These are phyloP conservation scores for Euphorbia lathyris DNA, from an alignment of 345 rosid genomes.

Conservation along the genomic window DNA sequence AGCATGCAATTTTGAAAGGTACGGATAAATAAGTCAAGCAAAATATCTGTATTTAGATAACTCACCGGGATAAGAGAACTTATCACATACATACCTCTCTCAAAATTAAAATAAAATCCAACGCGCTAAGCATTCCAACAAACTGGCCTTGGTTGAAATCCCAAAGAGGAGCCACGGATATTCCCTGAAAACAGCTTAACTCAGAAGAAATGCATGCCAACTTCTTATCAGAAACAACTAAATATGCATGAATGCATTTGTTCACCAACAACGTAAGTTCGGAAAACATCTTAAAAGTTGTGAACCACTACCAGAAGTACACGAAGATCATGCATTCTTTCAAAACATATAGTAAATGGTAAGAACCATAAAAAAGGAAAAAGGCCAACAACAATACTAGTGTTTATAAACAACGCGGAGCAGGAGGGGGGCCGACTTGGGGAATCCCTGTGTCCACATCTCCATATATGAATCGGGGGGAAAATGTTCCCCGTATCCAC, in stretches of 20 bases:
- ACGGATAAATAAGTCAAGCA: not conserved
- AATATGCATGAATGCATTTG: constrained; percentile 15
- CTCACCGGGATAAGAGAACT: constrained; percentile 3
- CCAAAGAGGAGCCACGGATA: constrained; percentile 37
- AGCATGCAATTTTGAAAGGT: not conserved
- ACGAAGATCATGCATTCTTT: not conserved
- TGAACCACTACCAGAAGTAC: not conserved
- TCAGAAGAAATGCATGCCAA: constrained; percentile 31
- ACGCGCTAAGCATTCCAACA: constrained; percentile 34
- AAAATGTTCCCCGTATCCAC: no score
- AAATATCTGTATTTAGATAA: not conserved
- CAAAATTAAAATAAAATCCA: constrained; percentile 32
- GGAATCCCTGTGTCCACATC: no score
- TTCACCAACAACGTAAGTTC: not conserved
- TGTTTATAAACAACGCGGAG: no score
- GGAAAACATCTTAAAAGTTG: not conserved
- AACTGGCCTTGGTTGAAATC: constrained; percentile 27
- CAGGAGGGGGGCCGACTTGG: no score
- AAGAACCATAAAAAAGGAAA: not conserved
- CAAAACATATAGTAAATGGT: not conserved
- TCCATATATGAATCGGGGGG: no score
- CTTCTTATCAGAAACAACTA: constrained; percentile 23
- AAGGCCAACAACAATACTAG: not conserved
- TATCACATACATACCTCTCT: constrained; percentile 27
- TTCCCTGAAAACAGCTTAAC: constrained; percentile 34